Evolutionary conservation across 2,329 filamentous ascomycete genomes (phyloP).

Genomic region (Diplodia sapinea): DNA sequence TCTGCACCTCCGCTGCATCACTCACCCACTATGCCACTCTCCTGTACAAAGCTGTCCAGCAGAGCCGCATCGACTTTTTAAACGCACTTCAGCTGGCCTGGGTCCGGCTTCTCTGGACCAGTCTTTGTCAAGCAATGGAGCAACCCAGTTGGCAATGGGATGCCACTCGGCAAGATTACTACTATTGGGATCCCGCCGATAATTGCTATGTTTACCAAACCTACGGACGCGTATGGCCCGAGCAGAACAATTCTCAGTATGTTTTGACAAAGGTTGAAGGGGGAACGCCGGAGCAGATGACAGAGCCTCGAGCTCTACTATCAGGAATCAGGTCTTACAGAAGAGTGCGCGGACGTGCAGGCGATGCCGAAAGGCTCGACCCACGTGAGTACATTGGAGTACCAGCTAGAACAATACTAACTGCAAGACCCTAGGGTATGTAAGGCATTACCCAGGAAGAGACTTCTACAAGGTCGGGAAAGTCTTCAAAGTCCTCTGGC

Average conservation of each 20-base stretch:
- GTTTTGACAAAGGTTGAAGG: background rate
- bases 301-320: slow-evolving; percentile 11
- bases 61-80: slow-evolving; percentile 12
- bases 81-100: background rate
- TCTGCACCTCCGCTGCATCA: background rate
- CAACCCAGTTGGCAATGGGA: background rate
- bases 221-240: background rate
- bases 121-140: background rate
- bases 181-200: background rate
- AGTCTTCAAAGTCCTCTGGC: slow-evolving; percentile 29
- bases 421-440: background rate
- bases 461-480: slow-evolving; percentile 21
- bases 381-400: slow-evolving; percentile 14
- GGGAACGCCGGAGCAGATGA: slow-evolving; percentile 11
- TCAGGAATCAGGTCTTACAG: slow-evolving; percentile 20
- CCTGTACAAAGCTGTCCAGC: background rate
- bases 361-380: slow-evolving; percentile 19
- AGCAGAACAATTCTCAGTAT: background rate
- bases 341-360: background rate
- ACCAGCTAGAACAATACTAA: no score
- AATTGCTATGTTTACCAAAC: slow-evolving; percentile 3
- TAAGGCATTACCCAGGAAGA: background rate
- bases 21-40: background rate
- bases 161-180: background rate
- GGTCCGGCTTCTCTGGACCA: background rate